phyloP scores from a whole-genome alignment of 805 yeast genomes.

The Candida manassasensis region DNA sequence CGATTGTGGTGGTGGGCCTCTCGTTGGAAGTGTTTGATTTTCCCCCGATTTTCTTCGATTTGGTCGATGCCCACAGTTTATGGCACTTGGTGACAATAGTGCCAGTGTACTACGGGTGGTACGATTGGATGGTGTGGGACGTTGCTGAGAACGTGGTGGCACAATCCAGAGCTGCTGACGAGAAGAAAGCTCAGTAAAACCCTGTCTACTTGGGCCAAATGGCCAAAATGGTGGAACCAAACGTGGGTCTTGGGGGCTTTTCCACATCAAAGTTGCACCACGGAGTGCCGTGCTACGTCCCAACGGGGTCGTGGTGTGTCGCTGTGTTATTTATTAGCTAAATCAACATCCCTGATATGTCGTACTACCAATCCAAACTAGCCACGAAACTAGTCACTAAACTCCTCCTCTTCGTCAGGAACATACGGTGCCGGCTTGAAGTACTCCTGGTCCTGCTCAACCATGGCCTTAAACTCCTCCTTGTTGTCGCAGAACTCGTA shows the following conservation, averaged over 20 bases:
- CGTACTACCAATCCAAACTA: no score
- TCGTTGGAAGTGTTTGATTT: conserved; percentile 89
- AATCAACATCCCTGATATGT: no score
- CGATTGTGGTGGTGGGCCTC: conserved; percentile 66
- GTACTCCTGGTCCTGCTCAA: conserved; percentile 56
- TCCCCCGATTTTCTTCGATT: conserved; percentile 55
- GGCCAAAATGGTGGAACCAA: no score
- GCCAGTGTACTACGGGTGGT: conserved; percentile 37
- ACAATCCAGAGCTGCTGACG: conserved; percentile 10
- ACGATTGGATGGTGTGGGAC: conserved; percentile 45
- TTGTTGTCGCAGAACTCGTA: conserved; percentile 67
- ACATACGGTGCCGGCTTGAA: conserved; percentile 72
- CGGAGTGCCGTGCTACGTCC: no score
- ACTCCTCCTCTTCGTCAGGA: conserved; percentile 35
- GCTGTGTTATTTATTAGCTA: no score
- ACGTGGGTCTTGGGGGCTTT: no score
- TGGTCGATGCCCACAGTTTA: conserved; percentile 86
- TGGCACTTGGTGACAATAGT: conserved; percentile 89
- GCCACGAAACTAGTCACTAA: conserved; percentile 12
- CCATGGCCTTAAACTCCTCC: conserved; percentile 44
- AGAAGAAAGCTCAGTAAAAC: no score
- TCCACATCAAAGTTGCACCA: no score
- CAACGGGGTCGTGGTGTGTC: no score
- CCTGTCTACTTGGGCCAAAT: no score
- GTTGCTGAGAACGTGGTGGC: conserved; percentile 26